Conservation (phyloP, 176 grass and related monocot species). For the Thalia dealbata region DNA sequence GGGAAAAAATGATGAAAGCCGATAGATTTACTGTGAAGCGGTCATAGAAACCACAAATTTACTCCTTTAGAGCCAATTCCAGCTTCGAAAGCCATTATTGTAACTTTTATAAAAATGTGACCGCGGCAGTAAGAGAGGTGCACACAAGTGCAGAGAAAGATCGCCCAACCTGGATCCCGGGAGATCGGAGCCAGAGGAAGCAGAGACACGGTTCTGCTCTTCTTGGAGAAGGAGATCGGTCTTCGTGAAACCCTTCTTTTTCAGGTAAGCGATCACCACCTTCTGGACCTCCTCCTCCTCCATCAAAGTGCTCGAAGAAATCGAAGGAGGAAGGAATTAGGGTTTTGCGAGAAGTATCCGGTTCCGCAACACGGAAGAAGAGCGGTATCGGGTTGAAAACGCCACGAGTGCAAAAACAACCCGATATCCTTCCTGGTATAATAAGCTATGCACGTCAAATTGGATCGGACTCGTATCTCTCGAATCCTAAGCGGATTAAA, state of each 20-base stretch:
- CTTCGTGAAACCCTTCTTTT: slow-evolving; percentile 10
- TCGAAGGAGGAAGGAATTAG: no score
- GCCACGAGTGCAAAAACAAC: no score
- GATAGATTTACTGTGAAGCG: neutral
- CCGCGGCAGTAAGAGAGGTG: neutral
- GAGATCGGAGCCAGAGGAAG: slow-evolving; percentile 9
- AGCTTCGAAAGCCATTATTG: neutral
- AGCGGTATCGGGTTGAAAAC: no score
- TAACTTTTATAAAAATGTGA: neutral
- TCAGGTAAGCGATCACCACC: slow-evolving; percentile 1
- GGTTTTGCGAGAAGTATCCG: no score
- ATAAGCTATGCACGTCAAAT: no score
- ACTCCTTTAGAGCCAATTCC: neutral
- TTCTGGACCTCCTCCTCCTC: slow-evolving; percentile 17
- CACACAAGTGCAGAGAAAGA: neutral
- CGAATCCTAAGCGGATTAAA: no score
- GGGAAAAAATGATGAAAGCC: neutral
- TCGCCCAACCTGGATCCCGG: slow-evolving; percentile 6
- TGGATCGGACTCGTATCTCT: no score
- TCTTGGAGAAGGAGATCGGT: slow-evolving; percentile 9
- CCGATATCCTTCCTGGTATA: no score
- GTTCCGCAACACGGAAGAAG: no score
- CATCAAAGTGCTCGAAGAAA: slow-evolving; percentile 2
- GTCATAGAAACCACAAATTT: neutral
- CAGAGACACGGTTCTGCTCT: slow-evolving; percentile 16